Base-by-base conservation (phyloP, 805 yeast genomes). In the Lipomyces chichibuensis region DNA sequence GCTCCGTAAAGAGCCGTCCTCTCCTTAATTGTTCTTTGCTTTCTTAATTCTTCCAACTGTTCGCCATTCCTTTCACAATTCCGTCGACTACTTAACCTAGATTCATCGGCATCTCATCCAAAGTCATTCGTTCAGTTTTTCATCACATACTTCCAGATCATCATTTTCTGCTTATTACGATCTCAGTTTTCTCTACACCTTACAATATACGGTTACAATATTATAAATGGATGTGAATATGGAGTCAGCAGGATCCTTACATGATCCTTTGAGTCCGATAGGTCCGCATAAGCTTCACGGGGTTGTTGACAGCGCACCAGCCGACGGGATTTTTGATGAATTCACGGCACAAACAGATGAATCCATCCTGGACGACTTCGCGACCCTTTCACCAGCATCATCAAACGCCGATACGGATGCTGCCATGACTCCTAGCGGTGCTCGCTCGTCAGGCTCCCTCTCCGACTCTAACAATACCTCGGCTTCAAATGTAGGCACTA, bases 321-420 rank as follows among this genome's bases (percentile, higher is more conserved):
- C 7, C 53, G 25, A 37, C 13, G 20, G 39, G n/a, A 37, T 3
- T 14, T 20, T 62, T n/a, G 67, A 39, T 29, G 64, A 46, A 35
- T 23, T 57, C 35, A 57, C 51, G n/a, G 33, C 58, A 17, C 57
- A 63, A 37, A 51, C 52, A 29, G 53, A 57, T 52, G 55, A 54
- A 46, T 32, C 33, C 25, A 43, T 53, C 11, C 56, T 60, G 14
- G 65, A 61, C 55, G 68, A 65, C 65, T 65, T 54, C 37, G 65
- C 65, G 23, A 65, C 68, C 27, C 68, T 62, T 46, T 65, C 68
- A 14, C 68, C 68, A n/a, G 62, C 59, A 14, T 65, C 68, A 3
- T 61, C 67, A 29, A 14, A 43, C 20, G 62, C 52, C 58, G 65
- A 62, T 52, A 33, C 37, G 37, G 58, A 59, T 25, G n/a, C 66